Evolutionary conservation across 163 green algal species (phyloP).

Genomic region (Chlamydomonas reinhardtii): DNA sequence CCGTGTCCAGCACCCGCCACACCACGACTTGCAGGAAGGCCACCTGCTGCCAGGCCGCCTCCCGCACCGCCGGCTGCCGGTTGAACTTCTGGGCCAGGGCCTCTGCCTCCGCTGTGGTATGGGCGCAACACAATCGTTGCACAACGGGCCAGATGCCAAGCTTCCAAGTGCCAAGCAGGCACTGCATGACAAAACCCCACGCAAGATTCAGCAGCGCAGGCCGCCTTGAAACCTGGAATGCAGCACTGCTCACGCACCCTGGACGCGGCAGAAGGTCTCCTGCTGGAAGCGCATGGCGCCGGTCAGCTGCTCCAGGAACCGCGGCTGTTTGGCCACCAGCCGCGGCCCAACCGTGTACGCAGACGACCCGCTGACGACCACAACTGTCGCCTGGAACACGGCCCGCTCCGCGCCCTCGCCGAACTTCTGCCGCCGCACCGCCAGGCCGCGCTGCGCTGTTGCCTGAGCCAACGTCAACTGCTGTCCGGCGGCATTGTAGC

Average conservation of each 20-base stretch:
- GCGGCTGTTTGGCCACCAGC: slow-evolving; percentile 36
- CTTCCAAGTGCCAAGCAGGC: background rate
- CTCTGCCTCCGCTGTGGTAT: slow-evolving; percentile 24
- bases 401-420: slow-evolving; percentile 46
- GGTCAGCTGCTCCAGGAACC: slow-evolving; percentile 3
- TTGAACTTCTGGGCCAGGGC: slow-evolving; percentile 51
- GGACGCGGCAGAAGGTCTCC: slow-evolving; percentile 2
- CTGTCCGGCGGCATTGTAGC: too few relatives aligned
- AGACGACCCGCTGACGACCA: background rate
- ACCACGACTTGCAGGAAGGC: slow-evolving; percentile 48
- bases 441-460: background rate
- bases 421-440: background rate
- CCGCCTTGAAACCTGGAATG: background rate
- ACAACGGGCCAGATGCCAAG: too few relatives aligned
- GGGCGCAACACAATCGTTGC: too few relatives aligned
- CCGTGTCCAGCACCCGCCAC: slow-evolving; percentile 2
- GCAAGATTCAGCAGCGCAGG: too few relatives aligned
- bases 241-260: slow-evolving; percentile 3
- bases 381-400: slow-evolving; percentile 45
- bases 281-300: background rate
- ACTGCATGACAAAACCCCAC: background rate
- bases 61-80: background rate
- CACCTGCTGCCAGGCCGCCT: slow-evolving; percentile 22
- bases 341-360: background rate
- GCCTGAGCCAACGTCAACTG: too few relatives aligned